These are phyloP conservation scores for Epichloe baconii DNA, from an alignment of 2,329 filamentous ascomycete species.

Conservation along the genomic window DNA sequence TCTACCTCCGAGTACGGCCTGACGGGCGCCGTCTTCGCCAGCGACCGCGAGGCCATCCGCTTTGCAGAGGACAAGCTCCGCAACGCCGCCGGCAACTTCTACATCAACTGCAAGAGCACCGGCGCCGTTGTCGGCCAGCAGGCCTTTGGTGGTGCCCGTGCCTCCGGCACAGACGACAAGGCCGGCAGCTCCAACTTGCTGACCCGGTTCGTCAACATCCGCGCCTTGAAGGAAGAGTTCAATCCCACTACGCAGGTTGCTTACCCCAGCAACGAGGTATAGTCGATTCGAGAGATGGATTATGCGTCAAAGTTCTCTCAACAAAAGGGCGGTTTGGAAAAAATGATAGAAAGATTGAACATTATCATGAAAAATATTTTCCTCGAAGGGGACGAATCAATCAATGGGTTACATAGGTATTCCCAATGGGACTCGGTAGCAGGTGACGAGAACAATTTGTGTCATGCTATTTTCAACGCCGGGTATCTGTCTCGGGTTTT, in stretches of 20 bases:
- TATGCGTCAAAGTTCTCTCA: neutral
- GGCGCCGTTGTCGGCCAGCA: conserved; percentile 62
- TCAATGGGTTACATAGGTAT: neutral
- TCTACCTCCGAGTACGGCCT: conserved; percentile 63
- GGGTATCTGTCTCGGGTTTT: neutral
- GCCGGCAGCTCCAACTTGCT: conserved; percentile 52
- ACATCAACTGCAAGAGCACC: conserved; percentile 74
- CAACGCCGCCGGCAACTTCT: conserved; percentile 70
- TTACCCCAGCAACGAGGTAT: conserved; percentile 61
- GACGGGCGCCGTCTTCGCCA: conserved; percentile 64
- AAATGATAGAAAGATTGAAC: neutral
- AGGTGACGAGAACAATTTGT: neutral
- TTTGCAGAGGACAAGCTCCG: conserved; percentile 58
- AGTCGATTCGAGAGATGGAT: conserved; percentile 5
- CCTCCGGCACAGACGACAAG: conserved; percentile 62
- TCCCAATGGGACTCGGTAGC: too few relatives aligned
- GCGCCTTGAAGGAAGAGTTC: conserved; percentile 68
- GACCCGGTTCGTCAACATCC: conserved; percentile 51
- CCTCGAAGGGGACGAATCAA: too few relatives aligned
- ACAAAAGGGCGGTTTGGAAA: neutral
- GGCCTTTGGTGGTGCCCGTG: conserved; percentile 55
- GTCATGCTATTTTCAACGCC: neutral
- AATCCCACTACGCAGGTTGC: conserved; percentile 44
- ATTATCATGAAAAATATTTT: neutral
- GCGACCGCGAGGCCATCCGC: conserved; percentile 51